Percentiles rank a stretch among this genome's conserved stretches.
Evolutionary conservation across 73 alveolate genomes (phyloP).

Genomic region (Blepharisma japonicum): DNA sequence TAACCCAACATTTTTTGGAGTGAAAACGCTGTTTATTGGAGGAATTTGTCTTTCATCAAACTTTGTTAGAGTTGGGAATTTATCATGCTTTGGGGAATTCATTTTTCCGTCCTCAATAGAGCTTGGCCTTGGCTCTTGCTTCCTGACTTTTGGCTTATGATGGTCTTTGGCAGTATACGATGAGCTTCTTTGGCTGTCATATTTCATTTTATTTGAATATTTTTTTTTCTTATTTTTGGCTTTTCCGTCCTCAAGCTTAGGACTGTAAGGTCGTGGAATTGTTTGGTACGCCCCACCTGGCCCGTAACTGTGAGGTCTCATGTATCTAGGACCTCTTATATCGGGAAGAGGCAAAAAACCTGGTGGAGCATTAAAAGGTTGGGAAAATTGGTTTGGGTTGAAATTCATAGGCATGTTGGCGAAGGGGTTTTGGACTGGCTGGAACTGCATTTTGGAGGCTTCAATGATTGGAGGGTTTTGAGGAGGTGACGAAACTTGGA

Average conservation of each 20-base stretch:
- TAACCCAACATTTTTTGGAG: not conserved
- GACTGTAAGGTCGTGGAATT: conserved; percentile 18
- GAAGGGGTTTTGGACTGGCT: conserved; percentile 16
- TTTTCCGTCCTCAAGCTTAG: not conserved
- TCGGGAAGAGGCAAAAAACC: conserved; percentile 6
- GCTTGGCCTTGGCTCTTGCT: not conserved
- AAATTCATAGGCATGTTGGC: not conserved
- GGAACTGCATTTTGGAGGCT: too few relatives aligned
- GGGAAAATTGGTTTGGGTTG: not conserved
- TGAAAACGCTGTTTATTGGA: not conserved
- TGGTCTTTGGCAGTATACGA: not conserved
- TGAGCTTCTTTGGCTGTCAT: not conserved
- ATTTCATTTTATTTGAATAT: not conserved
- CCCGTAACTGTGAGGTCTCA: conserved; percentile 1
- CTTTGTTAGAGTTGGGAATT: not conserved
- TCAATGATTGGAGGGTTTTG: not conserved
- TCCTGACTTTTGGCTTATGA: not conserved
- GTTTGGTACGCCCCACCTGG: too few relatives aligned
- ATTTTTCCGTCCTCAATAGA: not conserved
- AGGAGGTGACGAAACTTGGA: not conserved
- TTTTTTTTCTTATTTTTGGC: conserved; percentile 1
- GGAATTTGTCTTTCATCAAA: not conserved
- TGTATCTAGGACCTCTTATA: conserved; percentile 8
- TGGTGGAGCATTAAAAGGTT: too few relatives aligned
- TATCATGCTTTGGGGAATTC: not conserved